A percentile compares a stretch with the other conserved stretches of the same genome.
These are phyloP conservation scores for Ochetophila trinervis DNA, from an alignment of 306 rosid species.

Conservation along the genomic window DNA sequence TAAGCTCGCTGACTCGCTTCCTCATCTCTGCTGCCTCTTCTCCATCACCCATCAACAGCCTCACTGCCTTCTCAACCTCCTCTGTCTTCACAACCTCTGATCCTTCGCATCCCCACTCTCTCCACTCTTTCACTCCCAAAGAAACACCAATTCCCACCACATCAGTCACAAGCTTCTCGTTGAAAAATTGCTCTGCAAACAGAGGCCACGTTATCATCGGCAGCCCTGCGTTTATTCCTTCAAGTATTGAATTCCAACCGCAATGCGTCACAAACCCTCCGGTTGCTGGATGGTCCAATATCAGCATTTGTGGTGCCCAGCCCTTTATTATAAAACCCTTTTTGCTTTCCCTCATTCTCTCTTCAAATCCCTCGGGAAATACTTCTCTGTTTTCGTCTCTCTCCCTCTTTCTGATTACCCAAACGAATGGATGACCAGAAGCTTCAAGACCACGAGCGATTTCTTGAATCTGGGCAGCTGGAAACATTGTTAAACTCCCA, in stretches of 20 bases:
- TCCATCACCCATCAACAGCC: conserved; percentile 35
- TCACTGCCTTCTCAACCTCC: conserved; percentile 41
- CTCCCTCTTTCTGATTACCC: neutral
- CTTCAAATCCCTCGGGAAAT: conserved; percentile 7
- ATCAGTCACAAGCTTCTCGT: conserved; percentile 54
- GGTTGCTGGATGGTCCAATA: conserved; percentile 44
- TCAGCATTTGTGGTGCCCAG: conserved; percentile 64
- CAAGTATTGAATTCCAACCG: conserved; percentile 71
- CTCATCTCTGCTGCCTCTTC: conserved; percentile 43
- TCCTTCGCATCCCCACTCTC: conserved; percentile 5
- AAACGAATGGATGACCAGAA: conserved; percentile 8
- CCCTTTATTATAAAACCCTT: conserved; percentile 56
- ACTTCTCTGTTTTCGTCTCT: neutral
- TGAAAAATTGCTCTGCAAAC: conserved; percentile 54
- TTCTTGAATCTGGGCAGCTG: neutral
- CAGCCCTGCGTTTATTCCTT: conserved; percentile 44
- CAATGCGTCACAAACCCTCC: conserved; percentile 69
- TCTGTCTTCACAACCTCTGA: conserved; percentile 34
- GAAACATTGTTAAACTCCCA: neutral
- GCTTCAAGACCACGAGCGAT: conserved; percentile 13
- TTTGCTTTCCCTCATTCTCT: conserved; percentile 35
- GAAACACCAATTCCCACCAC: conserved; percentile 49
- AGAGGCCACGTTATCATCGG: conserved; percentile 71
- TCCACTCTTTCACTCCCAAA: conserved; percentile 54
- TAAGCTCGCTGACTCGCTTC: conserved; percentile 26